Evolutionary conservation across 73 alveolate genomes (phyloP).

Genomic region (Paramecium bursaria): DNA sequence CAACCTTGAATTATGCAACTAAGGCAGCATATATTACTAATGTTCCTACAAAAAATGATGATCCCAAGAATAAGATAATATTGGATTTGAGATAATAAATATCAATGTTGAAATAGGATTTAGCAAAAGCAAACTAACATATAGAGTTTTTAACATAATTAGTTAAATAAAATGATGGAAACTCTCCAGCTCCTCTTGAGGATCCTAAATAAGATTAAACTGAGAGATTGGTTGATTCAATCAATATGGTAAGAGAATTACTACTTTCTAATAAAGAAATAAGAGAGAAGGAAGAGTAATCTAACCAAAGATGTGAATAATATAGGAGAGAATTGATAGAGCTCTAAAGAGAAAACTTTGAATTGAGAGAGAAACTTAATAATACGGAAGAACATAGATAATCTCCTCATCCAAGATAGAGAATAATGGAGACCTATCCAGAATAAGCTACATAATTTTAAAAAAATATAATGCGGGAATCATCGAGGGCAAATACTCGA

Average conservation of each 20-base stretch:
- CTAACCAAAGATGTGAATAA: conserved; percentile 10
- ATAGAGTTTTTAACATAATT: conserved; percentile 50
- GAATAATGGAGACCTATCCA: conserved; percentile 33
- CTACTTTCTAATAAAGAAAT: conserved; percentile 63
- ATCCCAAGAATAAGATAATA: conserved; percentile 83
- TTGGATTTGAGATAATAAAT: conserved; percentile 72
- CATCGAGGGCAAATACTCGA: neutral
- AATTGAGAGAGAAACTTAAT: conserved; percentile 54
- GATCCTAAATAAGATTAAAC: conserved; percentile 27
- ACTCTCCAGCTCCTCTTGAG: neutral
- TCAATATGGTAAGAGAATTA: conserved; percentile 67
- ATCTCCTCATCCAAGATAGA: conserved; percentile 20
- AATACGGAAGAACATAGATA: conserved; percentile 18
- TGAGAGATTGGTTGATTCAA: conserved; percentile 70
- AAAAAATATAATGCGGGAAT: neutral
- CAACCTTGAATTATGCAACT: conserved; percentile 95
- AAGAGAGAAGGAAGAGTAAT: conserved; percentile 57
- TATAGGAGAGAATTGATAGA: conserved; percentile 44
- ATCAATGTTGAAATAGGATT: neutral
- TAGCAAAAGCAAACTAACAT: conserved; percentile 64
- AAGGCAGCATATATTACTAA: conserved; percentile 94
- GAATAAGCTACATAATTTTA: conserved; percentile 43
- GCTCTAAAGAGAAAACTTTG: conserved; percentile 52
- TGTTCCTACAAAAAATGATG: conserved; percentile 91
- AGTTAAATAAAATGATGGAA: conserved; percentile 16